phyloP scores from a whole-genome alignment of 2,329 filamentous ascomycete species.

The Cladophialophora exuberans region DNA sequence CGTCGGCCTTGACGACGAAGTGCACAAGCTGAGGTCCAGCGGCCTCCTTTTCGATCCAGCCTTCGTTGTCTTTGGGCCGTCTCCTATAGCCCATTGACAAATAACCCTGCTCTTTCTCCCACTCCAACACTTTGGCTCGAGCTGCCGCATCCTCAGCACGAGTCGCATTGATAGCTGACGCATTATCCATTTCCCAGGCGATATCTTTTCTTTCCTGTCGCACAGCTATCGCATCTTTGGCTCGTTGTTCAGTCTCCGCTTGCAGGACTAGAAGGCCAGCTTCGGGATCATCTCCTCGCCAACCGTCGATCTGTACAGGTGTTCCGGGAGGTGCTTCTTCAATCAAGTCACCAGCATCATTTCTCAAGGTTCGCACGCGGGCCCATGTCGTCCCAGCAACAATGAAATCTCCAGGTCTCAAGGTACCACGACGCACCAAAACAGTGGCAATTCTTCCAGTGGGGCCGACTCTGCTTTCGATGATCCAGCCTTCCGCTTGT shows the following conservation, averaged over 20 bases:
- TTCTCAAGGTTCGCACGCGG: conserved; percentile 78
- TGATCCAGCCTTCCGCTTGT: conserved; percentile 86
- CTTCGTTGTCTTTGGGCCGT: conserved; percentile 35
- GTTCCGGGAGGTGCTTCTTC: conserved; percentile 79
- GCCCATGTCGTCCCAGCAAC: conserved; percentile 90
- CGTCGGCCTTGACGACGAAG: conserved; percentile 90
- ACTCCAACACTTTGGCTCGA: conserved; percentile 46
- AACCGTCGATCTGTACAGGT: conserved; percentile 92
- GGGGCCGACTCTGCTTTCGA: conserved; percentile 87
- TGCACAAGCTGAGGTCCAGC: conserved; percentile 58
- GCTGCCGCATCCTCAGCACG: conserved; percentile 64
- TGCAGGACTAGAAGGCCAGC: conserved; percentile 89
- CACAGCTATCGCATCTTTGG: conserved; percentile 76
- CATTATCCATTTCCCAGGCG: conserved; percentile 66
- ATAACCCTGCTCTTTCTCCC: conserved; percentile 41
- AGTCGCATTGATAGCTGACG: conserved; percentile 75
- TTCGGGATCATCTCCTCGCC: conserved; percentile 75
- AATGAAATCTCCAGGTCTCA: conserved; percentile 77
- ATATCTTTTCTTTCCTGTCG: conserved; percentile 73
- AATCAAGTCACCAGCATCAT: conserved; percentile 78
- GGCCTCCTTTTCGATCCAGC: conserved; percentile 40
- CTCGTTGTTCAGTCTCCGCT: conserved; percentile 75
- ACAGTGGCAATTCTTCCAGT: conserved; percentile 85
- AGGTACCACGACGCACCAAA: conserved; percentile 83
- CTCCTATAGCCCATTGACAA: conserved; percentile 28